A percentile compares a stretch with the other conserved stretches of the same genome.
Evolutionary conservation across 179 eudicot species (phyloP).

Genomic region (Beta macrorhiza): DNA sequence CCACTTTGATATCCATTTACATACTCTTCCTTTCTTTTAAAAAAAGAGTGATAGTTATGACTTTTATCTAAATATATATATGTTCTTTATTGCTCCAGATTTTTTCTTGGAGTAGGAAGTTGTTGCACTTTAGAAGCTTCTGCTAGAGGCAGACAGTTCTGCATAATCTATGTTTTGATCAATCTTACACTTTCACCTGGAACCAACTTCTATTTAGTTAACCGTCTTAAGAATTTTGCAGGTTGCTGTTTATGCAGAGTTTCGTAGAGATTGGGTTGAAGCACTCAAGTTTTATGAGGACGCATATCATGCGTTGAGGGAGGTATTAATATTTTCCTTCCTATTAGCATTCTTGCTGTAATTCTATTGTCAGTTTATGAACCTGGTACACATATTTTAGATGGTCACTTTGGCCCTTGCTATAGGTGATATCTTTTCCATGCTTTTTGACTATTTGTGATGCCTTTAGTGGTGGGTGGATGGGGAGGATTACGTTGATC

Average conservation of each 20-base stretch:
- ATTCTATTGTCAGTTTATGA: not conserved
- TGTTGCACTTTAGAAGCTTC: not conserved
- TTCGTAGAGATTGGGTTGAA: slow-evolving; percentile 97
- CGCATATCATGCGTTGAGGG: slow-evolving; percentile 79
- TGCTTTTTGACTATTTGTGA: not conserved
- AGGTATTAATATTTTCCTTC: slow-evolving; percentile 45
- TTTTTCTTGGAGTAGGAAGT: not conserved
- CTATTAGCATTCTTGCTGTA: not conserved
- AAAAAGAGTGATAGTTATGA: not conserved
- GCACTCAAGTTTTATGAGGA: slow-evolving; percentile 88
- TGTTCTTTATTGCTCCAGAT: not conserved
- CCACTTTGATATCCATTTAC: not conserved
- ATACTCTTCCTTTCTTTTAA: not conserved
- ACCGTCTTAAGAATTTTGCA: slow-evolving; percentile 33
- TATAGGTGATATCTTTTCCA: not conserved
- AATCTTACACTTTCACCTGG: not conserved
- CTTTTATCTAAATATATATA: not conserved
- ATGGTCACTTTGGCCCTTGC: not conserved
- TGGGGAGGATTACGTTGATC: not conserved
- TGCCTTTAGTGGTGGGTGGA: not conserved
- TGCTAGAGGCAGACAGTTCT: not conserved
- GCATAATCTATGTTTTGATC: not conserved
- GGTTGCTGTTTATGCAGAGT: slow-evolving; percentile 99
- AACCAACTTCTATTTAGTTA: not conserved
- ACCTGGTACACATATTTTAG: not conserved